phyloP scores from a whole-genome alignment of 768 basidiomycete species.

The Daedaleopsis nitida region DNA sequence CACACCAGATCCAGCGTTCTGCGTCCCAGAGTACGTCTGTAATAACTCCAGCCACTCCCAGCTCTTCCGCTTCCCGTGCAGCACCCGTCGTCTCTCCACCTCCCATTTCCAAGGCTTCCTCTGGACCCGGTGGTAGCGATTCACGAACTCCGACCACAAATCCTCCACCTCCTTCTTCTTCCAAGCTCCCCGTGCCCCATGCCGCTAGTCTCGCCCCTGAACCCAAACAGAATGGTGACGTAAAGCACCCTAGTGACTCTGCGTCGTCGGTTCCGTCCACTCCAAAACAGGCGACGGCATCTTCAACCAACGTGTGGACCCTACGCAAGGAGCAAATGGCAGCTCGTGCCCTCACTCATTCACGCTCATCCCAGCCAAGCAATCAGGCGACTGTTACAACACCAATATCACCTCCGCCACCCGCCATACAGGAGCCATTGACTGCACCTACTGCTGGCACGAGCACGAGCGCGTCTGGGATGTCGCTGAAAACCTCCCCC shows the following conservation, averaged over 20 bases:
- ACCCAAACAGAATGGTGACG: conserved; percentile 21
- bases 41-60: conserved; percentile 7
- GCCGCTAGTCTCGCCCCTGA: conserved; percentile 1
- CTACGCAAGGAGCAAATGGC: conserved; percentile 44
- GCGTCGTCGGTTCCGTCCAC: conserved; percentile 7
- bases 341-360: conserved; percentile 23
- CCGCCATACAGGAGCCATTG: background rate
- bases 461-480: conserved; percentile 1
- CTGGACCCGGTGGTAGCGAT: conserved; percentile 4
- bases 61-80: conserved; percentile 10
- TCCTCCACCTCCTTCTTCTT: conserved; percentile 10
- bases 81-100: conserved; percentile 10
- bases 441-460: background rate
- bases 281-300: conserved; percentile 25
- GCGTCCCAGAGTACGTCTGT: conserved; percentile 3
- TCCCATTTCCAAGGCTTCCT: conserved; percentile 1
- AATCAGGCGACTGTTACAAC: background rate
- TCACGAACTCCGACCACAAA: conserved; percentile 1
- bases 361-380: conserved; percentile 1
- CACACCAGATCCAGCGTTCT: conserved; percentile 7
- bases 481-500: background rate
- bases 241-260: conserved; percentile 20
- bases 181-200: conserved; percentile 12
- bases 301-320: conserved; percentile 44
- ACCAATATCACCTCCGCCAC: background rate